Conservation (phyloP, 495 filamentous ascomycete genomes). For the Penicillium coffeae region DNA sequence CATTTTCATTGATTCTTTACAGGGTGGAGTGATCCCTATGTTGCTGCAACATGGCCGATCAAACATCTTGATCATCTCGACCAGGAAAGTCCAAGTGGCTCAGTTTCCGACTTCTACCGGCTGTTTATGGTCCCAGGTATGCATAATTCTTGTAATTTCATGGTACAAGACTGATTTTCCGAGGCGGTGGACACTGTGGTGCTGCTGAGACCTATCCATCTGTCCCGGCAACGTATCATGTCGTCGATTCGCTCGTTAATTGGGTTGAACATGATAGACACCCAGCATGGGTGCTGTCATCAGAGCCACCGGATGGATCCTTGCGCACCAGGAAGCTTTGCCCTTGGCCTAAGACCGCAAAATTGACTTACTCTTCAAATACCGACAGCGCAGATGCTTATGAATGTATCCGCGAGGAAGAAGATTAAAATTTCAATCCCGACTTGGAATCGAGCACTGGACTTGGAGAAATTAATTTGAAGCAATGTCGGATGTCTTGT, state of each 20-base stretch:
- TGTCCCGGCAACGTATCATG: conserved; percentile 31
- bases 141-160: too few species aligned
- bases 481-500: too few species aligned
- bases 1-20: too few species aligned
- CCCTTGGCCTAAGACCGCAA: conserved; percentile 34
- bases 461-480: too few species aligned
- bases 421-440: too few species aligned
- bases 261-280: conserved; percentile 29
- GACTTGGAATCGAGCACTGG: too few species aligned
- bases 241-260: conserved; percentile 21
- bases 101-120: conserved; percentile 31
- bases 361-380: too few species aligned
- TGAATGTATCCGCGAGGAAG: too few species aligned
- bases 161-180: too few species aligned
- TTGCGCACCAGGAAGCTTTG: conserved; percentile 33
- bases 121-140: conserved; percentile 18
- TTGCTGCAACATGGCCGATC: conserved; percentile 41
- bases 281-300: conserved; percentile 22
- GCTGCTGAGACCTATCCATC: conserved; percentile 25
- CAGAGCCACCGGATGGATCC: conserved; percentile 24
- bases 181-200: conserved; percentile 39
- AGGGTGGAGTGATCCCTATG: conserved; percentile 38
- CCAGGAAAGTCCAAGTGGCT: conserved; percentile 13
- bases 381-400: too few species aligned
- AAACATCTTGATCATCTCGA: conserved; percentile 35